Conservation (phyloP, 805 yeast species). For the Blastobotrys peoriensis region DNA sequence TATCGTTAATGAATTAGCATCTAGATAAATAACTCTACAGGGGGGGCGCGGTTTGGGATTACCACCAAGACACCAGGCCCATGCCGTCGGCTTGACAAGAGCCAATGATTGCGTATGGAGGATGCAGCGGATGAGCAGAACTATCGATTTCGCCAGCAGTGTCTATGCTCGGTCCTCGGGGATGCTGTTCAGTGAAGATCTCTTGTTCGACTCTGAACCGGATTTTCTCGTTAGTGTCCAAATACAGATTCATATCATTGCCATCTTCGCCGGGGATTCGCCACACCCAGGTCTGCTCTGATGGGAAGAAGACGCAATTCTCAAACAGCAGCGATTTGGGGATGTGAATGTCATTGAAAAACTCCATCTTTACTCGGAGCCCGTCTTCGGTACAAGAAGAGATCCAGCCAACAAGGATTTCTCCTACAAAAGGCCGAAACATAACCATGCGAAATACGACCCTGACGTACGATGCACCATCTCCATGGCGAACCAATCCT, state of each 20-base stretch:
- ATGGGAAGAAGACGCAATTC: conserved; percentile 53
- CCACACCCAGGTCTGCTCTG: conserved; percentile 97
- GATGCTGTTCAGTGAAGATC: conserved; percentile 75
- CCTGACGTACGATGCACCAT: conserved; percentile 79
- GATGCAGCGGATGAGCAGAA: conserved; percentile 31
- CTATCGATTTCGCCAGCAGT: conserved; percentile 22
- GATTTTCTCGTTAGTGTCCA: conserved; percentile 87
- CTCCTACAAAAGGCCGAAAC: conserved; percentile 94
- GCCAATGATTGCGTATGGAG: conserved; percentile 81
- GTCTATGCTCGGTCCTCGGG: conserved; percentile 53
- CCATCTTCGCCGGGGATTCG: conserved; percentile 36
- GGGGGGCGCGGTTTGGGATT: too few relatives aligned
- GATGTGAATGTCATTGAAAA: conserved; percentile 87
- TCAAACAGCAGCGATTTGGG: conserved; percentile 82
- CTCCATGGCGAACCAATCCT: conserved; percentile 89
- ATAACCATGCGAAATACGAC: conserved; percentile 70
- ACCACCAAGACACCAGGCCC: conserved; percentile 99
- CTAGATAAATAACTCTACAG: conserved; percentile 3
- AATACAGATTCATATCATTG: conserved; percentile 60
- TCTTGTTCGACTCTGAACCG: conserved; percentile 90
- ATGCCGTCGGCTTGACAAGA: conserved; percentile 94
- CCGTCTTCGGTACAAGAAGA: conserved; percentile 85
- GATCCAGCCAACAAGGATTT: conserved; percentile 87
- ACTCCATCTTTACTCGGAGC: conserved; percentile 71
- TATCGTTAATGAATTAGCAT: background rate